Conservation (phyloP, 257 asterid genomes). For the Lithospermum erythrorhizon region DNA sequence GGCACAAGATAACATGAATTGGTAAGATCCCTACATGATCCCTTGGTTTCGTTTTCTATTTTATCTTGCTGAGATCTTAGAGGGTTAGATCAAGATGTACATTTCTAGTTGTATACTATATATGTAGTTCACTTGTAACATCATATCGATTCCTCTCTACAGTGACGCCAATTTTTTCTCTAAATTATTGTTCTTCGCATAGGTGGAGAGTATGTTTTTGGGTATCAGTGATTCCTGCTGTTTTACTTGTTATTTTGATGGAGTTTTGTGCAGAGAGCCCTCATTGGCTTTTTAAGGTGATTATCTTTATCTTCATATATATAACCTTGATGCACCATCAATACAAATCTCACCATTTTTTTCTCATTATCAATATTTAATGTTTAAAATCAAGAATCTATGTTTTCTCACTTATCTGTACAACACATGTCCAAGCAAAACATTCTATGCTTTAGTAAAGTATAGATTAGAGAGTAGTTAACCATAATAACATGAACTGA, state of each 20-base stretch:
- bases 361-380: not conserved
- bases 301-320: not conserved
- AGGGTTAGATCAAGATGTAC: not conserved
- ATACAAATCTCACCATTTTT: too few species aligned
- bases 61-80: not conserved
- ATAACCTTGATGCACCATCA: not conserved
- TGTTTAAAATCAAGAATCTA: not conserved
- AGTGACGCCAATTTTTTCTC: too few species aligned
- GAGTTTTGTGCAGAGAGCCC: constrained; percentile 88
- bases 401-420: not conserved
- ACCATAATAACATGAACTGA: too few species aligned
- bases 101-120: not conserved
- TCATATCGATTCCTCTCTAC: not conserved
- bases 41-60: not conserved
- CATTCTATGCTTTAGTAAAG: too few species aligned
- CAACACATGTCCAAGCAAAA: too few species aligned
- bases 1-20: constrained; percentile 51
- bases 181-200: constrained; percentile 11
- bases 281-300: constrained; percentile 88
- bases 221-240: constrained; percentile 81
- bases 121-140: not conserved
- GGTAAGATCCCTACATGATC: constrained; percentile 40
- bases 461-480: too few species aligned
- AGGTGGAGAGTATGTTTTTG: constrained; percentile 99
- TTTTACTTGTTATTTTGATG: constrained; percentile 59